A percentile compares a stretch with the other conserved stretches of the same genome.
Conservation (phyloP, 164 flowering plant species). For the Vitis labrusca region DNA sequence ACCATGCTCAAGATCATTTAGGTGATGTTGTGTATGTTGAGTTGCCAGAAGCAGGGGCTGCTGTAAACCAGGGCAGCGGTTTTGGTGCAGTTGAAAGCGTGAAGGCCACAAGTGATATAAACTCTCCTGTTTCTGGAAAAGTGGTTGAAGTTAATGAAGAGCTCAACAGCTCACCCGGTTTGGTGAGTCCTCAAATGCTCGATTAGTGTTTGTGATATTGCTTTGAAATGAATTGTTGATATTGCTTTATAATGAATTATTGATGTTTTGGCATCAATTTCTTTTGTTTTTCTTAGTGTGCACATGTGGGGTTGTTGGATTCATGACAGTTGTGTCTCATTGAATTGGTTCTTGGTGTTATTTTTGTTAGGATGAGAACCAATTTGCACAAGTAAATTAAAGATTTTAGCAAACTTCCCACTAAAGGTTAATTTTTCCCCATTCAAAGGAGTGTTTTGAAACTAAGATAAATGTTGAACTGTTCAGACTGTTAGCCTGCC, state of each 20-base stretch:
- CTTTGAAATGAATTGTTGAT: not conserved
- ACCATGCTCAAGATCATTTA: slow-evolving; percentile 89
- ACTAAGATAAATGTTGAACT: too few relatives aligned
- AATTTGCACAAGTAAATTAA: too few relatives aligned
- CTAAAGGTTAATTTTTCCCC: too few relatives aligned
- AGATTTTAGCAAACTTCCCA: too few relatives aligned
- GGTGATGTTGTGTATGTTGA: slow-evolving; percentile 98
- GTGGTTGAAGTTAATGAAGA: slow-evolving; percentile 78
- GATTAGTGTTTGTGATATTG: not conserved
- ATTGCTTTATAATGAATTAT: not conserved
- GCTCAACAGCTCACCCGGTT: slow-evolving; percentile 70
- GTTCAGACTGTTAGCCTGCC: too few relatives aligned
- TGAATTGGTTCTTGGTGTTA: too few relatives aligned
- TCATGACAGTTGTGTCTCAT: too few relatives aligned
- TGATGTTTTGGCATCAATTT: not conserved
- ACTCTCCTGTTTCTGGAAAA: slow-evolving; percentile 92
- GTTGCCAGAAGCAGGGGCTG: slow-evolving; percentile 80
- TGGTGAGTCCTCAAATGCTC: slow-evolving; percentile 50
- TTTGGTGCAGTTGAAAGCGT: slow-evolving; percentile 99
- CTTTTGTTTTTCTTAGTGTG: too few relatives aligned
- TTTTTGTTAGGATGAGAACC: too few relatives aligned
- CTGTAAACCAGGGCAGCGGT: slow-evolving; percentile 57
- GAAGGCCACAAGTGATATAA: slow-evolving; percentile 91
- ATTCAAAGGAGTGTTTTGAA: too few relatives aligned
- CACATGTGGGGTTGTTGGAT: too few relatives aligned